Evolutionary conservation across 257 asterid genomes (phyloP).

Genomic region (Solanum lignicaule): DNA sequence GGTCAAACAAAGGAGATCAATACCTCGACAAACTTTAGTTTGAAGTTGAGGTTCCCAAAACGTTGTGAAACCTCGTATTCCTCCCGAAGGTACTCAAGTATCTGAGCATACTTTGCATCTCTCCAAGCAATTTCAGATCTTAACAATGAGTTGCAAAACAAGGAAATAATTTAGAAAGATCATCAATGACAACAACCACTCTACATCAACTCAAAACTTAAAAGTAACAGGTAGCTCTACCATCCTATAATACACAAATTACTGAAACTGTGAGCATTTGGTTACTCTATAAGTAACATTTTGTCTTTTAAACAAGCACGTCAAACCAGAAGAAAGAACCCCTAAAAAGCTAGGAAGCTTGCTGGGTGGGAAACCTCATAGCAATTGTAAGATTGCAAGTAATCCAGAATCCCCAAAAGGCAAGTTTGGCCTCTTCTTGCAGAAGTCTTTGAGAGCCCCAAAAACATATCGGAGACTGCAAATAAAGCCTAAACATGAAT

Average conservation of each 20-base stretch:
- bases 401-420: neutral
- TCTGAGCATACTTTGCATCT: constrained; percentile 88
- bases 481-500: neutral
- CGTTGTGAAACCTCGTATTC: constrained; percentile 94
- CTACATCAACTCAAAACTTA: neutral
- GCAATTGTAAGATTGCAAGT: neutral
- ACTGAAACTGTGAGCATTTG: neutral
- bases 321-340: neutral
- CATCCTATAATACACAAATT: neutral
- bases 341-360: neutral
- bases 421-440: neutral
- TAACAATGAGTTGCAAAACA: constrained; percentile 9
- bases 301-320: neutral
- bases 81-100: constrained; percentile 88
- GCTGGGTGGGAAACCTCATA: neutral
- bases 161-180: neutral
- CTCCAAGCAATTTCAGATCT: constrained; percentile 99
- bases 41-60: constrained; percentile 86
- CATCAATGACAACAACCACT: neutral
- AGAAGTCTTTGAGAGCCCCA: neutral
- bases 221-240: neutral
- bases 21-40: constrained; percentile 92
- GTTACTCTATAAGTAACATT: neutral
- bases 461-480: neutral
- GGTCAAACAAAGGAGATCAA: neutral